These are phyloP conservation scores for Lithocarpus polystachyus DNA, from an alignment of 306 rosid species.

Conservation along the genomic window DNA sequence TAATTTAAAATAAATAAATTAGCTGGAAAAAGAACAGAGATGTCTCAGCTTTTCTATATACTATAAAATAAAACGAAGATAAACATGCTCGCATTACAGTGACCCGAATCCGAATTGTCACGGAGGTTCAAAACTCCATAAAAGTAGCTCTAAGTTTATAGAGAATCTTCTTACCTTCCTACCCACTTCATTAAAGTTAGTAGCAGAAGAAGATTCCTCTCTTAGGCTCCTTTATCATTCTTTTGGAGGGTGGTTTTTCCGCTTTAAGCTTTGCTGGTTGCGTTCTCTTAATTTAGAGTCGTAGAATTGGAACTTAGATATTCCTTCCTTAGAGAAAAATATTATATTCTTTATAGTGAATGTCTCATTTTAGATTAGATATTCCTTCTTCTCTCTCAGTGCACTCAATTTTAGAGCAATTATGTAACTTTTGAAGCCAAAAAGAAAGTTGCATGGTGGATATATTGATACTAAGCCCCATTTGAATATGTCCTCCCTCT, in stretches of 20 bases:
- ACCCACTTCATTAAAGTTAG: slow-evolving; percentile 91
- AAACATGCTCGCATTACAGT: neutral
- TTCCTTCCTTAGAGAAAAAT: slow-evolving; percentile 73
- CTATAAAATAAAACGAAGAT: no score
- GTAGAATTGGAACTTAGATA: slow-evolving; percentile 92
- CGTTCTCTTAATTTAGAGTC: slow-evolving; percentile 91
- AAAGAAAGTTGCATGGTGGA: slow-evolving; percentile 70
- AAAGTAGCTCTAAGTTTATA: slow-evolving; percentile 35
- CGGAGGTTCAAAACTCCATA: slow-evolving; percentile 31
- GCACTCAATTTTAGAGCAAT: slow-evolving; percentile 77
- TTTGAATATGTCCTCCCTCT: slow-evolving; percentile 79
- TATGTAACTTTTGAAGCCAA: slow-evolving; percentile 68
- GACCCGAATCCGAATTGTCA: slow-evolving; percentile 26
- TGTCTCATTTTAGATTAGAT: slow-evolving; percentile 72
- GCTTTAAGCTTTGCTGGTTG: slow-evolving; percentile 68
- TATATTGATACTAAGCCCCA: slow-evolving; percentile 61
- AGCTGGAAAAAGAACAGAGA: no score
- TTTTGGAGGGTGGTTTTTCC: slow-evolving; percentile 35
- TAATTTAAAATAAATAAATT: no score
- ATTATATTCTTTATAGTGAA: slow-evolving; percentile 61
- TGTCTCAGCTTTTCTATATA: no score
- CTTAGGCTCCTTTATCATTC: slow-evolving; percentile 62
- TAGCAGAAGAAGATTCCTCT: slow-evolving; percentile 73
- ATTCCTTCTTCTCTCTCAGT: slow-evolving; percentile 52
- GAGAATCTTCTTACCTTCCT: slow-evolving; percentile 98